phyloP scores from a whole-genome alignment of 1,284 basidiomycete genomes.

The Ceratobasidium sp. region DNA sequence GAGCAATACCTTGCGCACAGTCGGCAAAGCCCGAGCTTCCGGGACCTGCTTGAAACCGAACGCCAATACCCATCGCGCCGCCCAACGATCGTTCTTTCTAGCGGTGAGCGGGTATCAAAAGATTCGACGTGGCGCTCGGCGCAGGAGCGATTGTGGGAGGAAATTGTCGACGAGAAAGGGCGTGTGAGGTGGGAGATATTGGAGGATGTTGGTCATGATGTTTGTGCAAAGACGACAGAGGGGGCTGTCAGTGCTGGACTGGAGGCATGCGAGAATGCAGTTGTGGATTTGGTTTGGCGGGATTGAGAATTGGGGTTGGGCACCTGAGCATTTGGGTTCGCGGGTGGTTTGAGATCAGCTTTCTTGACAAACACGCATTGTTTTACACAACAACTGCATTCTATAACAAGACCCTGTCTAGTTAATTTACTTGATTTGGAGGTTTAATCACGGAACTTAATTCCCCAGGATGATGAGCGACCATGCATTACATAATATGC shows the following conservation, averaged over 20 bases:
- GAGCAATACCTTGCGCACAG: conserved; percentile 44
- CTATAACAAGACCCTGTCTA: too few relatives aligned
- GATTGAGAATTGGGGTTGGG: not conserved
- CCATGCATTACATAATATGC: not conserved
- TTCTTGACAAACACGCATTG: too few relatives aligned
- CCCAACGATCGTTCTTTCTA: conserved; percentile 44
- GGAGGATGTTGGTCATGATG: conserved; percentile 33
- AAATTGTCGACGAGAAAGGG: conserved; percentile 44
- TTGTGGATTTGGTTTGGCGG: conserved; percentile 40
- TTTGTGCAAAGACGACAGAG: conserved; percentile 31
- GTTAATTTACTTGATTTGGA: too few relatives aligned
- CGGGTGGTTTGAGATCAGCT: not conserved
- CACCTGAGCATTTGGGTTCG: not conserved
- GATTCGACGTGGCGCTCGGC: conserved; percentile 32
- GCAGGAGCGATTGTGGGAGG: conserved; percentile 44
- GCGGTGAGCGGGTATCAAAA: conserved; percentile 33
- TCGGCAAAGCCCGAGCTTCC: conserved; percentile 40
- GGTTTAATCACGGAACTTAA: too few relatives aligned
- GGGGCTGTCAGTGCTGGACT: conserved; percentile 35
- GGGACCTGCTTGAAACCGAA: conserved; percentile 31
- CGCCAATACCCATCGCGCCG: conserved; percentile 43
- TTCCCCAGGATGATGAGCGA: too few relatives aligned
- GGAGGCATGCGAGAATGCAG: conserved; percentile 38
- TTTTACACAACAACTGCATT: too few relatives aligned
- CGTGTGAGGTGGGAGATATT: conserved; percentile 44